Evolutionary conservation across 1,139 yeast species (phyloP).

Genomic region (Candida pseudoviswanathii): DNA sequence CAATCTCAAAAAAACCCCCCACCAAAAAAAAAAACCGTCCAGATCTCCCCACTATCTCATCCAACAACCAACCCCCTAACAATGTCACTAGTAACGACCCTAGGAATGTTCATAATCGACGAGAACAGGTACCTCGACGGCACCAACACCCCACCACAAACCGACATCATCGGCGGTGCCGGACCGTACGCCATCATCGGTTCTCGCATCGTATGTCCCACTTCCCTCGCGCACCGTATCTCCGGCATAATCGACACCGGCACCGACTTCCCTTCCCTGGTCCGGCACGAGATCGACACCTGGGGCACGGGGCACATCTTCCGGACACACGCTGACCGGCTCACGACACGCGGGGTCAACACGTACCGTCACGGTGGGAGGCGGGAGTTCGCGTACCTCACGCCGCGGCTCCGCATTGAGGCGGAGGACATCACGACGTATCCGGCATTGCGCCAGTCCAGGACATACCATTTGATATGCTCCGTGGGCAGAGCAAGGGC

Average conservation of each 20-base stretch:
- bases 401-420: conserved; percentile 67
- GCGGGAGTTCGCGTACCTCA: conserved; percentile 36
- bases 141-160: conserved; percentile 41
- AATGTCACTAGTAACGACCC: conserved; percentile 49
- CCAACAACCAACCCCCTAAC: neutral
- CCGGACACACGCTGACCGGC: conserved; percentile 51
- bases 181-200: conserved; percentile 87
- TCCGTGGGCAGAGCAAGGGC: conserved; percentile 62
- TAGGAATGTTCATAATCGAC: conserved; percentile 94
- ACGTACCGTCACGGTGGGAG: conserved; percentile 65
- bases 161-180: conserved; percentile 82
- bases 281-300: conserved; percentile 45
- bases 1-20: neutral
- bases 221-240: conserved; percentile 33
- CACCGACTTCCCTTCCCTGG: conserved; percentile 62
- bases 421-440: conserved; percentile 56
- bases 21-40: neutral
- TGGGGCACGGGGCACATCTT: conserved; percentile 69
- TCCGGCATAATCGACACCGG: conserved; percentile 84
- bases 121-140: conserved; percentile 64
- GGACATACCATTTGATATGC: conserved; percentile 73
- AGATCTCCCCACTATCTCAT: too few relatives aligned
- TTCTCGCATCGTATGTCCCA: conserved; percentile 56
- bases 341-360: conserved; percentile 84
- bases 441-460: conserved; percentile 37